Base-by-base conservation (phyloP, 2,329 filamentous ascomycete genomes). In the Arthroderma sp. region DNA sequence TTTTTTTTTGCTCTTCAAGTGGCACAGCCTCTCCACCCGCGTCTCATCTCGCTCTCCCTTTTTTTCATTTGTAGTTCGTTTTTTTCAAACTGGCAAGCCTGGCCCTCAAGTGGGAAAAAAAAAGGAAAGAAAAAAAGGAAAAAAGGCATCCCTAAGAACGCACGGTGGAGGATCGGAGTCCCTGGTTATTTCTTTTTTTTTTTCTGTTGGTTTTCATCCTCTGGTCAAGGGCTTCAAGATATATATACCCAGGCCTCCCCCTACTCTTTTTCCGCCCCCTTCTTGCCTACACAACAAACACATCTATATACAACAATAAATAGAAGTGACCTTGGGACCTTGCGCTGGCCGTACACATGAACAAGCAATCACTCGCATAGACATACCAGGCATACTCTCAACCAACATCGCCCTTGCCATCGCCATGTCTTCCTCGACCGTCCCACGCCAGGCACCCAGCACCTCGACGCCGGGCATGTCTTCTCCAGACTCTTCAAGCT, bases 401-500 rank as follows among this genome's bases (percentile, higher is more conserved):
- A 25, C 15, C 17, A 9, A 51, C 31, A 53, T 11, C 43, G n/a
- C 13, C 2, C 19, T 13, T 19, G n/a, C 11, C 31, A 21, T 38
- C 28, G 31, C n/a, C 35, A 74, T 74, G 72, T 71, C 66, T 58
- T 69, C 71, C 15, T 67, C 72, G 23, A 66, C 70, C 35, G 61
- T 71, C 19, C 67, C 67, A 54, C 63, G 71, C 41, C 68, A 69
- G 49, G 65, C 67, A 37, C 60, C 66, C 58, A 62, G 59, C 47
- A 58, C 62, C 47, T 60, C 67, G 15, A 39, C 56, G 47, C 57
- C 63, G 31, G 63, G 63, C 38, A 59, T 66, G 23, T 57, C 68
- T 19, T 59, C 64, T 17, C 61, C 67, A 4, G 15, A 23, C 15
- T 15, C 8, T 37, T 62, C 68, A 2, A 60, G 64, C 13, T 54